Evolutionary conservation across 2,329 filamentous ascomycete species (phyloP).

Genomic region (Dactylellina leptospora): DNA sequence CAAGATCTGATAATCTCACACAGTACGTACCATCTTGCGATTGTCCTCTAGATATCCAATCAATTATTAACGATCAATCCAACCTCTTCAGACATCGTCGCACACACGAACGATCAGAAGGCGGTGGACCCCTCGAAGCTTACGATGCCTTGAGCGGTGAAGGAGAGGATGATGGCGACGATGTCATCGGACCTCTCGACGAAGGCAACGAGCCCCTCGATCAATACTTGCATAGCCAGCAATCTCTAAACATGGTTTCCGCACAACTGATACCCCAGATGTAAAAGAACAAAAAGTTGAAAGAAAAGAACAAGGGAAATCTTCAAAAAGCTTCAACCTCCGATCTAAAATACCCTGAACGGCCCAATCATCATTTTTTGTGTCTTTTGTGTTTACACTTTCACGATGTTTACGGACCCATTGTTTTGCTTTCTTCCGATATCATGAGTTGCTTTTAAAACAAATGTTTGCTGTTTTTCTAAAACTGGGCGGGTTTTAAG

Average conservation of each 20-base stretch:
- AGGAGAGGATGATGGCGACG: constrained; percentile 87
- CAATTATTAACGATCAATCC: constrained; percentile 61
- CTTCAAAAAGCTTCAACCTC: constrained; percentile 19
- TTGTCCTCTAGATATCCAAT: not conserved
- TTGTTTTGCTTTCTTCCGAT: constrained; percentile 3
- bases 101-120: constrained; percentile 83
- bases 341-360: not conserved
- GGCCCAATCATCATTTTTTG: constrained; percentile 6
- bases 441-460: constrained; percentile 47
- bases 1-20: constrained; percentile 96
- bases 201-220: constrained; percentile 68
- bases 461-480: constrained; percentile 11
- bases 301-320: not conserved
- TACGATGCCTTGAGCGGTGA: constrained; percentile 75
- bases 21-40: constrained; percentile 70
- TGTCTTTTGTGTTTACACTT: constrained; percentile 50
- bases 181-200: constrained; percentile 81
- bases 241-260: constrained; percentile 47
- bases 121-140: constrained; percentile 60
- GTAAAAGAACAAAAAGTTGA: constrained; percentile 25
- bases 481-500: constrained; percentile 14
- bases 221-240: constrained; percentile 42
- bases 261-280: constrained; percentile 54
- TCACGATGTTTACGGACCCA: constrained; percentile 52
- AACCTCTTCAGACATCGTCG: constrained; percentile 69